A percentile compares a stretch with the other conserved stretches of the same genome.
These are phyloP conservation scores for Pseudogymnoascus sp. DNA, from an alignment of 2,329 filamentous ascomycete genomes.

Conservation along the genomic window DNA sequence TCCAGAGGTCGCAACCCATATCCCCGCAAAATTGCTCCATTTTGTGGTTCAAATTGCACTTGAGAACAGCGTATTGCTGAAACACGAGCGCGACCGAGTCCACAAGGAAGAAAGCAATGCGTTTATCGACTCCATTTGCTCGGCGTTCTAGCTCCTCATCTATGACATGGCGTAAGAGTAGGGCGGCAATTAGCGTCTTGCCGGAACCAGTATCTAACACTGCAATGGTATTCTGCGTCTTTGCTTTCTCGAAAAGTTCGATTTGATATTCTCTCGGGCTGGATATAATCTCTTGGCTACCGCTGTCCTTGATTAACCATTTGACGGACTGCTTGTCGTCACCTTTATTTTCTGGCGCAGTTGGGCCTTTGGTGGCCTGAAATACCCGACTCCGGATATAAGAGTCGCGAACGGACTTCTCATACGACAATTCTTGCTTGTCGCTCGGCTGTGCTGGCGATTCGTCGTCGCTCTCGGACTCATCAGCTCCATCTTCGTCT, in stretches of 20 bases:
- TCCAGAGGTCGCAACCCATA: slow-evolving; percentile 54
- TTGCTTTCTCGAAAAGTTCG: slow-evolving; percentile 84
- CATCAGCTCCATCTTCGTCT: neutral
- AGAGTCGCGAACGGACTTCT: slow-evolving; percentile 43
- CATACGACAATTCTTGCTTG: slow-evolving; percentile 18
- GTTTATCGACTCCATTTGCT: slow-evolving; percentile 46
- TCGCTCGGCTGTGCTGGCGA: neutral
- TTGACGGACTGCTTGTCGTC: slow-evolving; percentile 23
- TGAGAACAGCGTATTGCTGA: slow-evolving; percentile 78
- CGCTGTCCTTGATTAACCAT: slow-evolving; percentile 27
- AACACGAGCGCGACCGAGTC: slow-evolving; percentile 85
- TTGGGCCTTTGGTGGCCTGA: slow-evolving; percentile 23
- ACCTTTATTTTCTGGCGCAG: slow-evolving; percentile 14
- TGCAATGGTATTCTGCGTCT: slow-evolving; percentile 77
- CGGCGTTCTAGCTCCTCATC: slow-evolving; percentile 69
- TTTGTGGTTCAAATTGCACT: slow-evolving; percentile 69
- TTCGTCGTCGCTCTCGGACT: slow-evolving; percentile 15
- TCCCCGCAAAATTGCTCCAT: slow-evolving; percentile 68
- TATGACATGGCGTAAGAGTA: slow-evolving; percentile 70
- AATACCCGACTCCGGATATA: slow-evolving; percentile 30
- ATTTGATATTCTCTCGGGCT: slow-evolving; percentile 84
- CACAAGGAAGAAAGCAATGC: slow-evolving; percentile 78
- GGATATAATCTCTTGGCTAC: slow-evolving; percentile 52
- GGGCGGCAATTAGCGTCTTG: slow-evolving; percentile 90
- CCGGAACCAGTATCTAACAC: slow-evolving; percentile 93